Conservation (phyloP, 177 flowering plant species). For the Vitis hybrid region DNA sequence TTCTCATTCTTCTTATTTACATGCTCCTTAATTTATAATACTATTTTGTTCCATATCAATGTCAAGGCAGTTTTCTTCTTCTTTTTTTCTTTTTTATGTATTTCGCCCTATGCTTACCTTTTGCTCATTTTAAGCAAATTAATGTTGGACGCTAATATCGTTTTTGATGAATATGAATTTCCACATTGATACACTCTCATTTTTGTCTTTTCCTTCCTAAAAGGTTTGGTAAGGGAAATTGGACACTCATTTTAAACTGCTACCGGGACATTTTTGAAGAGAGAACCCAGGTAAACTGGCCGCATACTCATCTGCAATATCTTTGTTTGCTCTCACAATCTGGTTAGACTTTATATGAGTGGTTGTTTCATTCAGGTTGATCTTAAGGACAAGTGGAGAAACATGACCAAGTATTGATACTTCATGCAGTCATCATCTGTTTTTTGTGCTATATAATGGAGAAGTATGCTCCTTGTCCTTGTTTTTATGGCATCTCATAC, state of each 20-base stretch:
- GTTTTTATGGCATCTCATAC: no score
- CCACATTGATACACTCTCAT: neutral
- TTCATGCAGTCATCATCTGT: neutral
- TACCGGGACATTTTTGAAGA: conserved; percentile 45
- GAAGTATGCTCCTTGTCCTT: no score
- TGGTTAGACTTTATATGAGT: no score
- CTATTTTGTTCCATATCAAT: no score
- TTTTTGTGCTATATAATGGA: no score
- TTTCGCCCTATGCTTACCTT: neutral
- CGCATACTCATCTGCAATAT: neutral
- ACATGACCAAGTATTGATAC: conserved; percentile 27
- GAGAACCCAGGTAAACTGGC: conserved; percentile 50
- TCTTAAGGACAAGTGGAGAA: conserved; percentile 78
- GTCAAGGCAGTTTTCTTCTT: no score
- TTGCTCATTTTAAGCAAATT: neutral
- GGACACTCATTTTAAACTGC: conserved; percentile 50
- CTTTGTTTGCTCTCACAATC: neutral
- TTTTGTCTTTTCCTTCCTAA: neutral
- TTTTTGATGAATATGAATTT: neutral
- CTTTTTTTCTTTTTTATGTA: neutral
- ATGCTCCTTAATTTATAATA: no score
- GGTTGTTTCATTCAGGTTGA: conserved; percentile 45
- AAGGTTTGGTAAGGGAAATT: conserved; percentile 65
- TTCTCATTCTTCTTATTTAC: no score
- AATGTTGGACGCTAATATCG: no score